Conservation (phyloP, 805 yeast genomes). For the Spathaspora boniae region DNA sequence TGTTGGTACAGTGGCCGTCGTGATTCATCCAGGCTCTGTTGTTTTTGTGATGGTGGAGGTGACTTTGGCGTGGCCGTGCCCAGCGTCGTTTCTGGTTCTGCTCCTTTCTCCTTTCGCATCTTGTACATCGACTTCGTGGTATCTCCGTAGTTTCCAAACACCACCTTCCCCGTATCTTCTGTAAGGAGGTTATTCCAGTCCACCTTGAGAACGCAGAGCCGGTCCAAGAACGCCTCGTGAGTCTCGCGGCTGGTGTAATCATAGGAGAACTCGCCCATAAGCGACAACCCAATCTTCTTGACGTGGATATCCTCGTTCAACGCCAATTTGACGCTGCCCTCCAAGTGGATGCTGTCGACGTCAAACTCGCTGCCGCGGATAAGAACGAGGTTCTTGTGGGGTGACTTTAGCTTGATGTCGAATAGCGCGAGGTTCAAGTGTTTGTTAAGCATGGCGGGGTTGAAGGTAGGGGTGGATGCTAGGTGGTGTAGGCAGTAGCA, state of each 20-base stretch:
- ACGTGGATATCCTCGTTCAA: conserved; percentile 42
- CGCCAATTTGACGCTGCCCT: conserved; percentile 47
- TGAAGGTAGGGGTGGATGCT: too few relatives aligned
- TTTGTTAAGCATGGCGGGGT: conserved; percentile 8
- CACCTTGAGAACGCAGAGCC: conserved; percentile 37
- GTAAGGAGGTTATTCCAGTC: conserved; percentile 49
- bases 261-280: conserved; percentile 42
- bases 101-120: conserved; percentile 7
- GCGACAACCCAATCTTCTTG: conserved; percentile 32
- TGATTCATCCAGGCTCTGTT: too few relatives aligned
- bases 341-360: conserved; percentile 39
- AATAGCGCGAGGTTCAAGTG: conserved; percentile 27
- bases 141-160: conserved; percentile 43
- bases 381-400: conserved; percentile 39
- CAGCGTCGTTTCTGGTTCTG: conserved; percentile 1
- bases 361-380: conserved; percentile 45
- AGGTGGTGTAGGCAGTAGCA: too few relatives aligned
- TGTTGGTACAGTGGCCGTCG: too few relatives aligned
- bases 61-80: conserved; percentile 20
- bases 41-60: too few relatives aligned
- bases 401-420: conserved; percentile 36
- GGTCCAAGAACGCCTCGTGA: conserved; percentile 34
- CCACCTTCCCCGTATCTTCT: conserved; percentile 33
- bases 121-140: conserved; percentile 22
- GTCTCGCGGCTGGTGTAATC: conserved; percentile 32